Evolutionary conservation across 352 stramenopile genomes (phyloP), one percentile per base, ranked within the genome.

Genomic region (Pelagophyceae sp.): DNA sequence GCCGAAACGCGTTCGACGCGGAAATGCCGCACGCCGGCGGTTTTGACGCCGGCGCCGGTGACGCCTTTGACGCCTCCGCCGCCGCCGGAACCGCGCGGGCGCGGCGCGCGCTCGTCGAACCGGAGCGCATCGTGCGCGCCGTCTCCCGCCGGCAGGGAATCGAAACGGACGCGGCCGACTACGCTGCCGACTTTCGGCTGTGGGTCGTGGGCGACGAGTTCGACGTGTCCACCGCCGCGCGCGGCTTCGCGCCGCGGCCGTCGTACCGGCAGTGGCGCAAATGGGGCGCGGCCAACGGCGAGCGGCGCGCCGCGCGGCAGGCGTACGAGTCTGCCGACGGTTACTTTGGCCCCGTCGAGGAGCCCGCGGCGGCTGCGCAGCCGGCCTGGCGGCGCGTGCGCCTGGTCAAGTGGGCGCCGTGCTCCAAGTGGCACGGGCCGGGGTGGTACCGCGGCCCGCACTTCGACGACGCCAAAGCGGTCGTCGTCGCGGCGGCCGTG

Each of bases 401-500:
- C 33, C 38, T 87, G 20, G 79, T 58, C 27, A 87, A 87, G 64
- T 87, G 82, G 80, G 79, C 81, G 61, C 54, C 35, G 20, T 87
- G 83, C 70, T 80, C 80, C 31, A 75, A 38, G 5, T 87, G 82
- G 58, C 83, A 87, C 77, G 74, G 72, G 11, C 15, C 61, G 64
- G 27, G 67, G 0, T 85, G 83, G 83, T 87, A 85, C 76, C 78
- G 35, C n/a, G 83, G 83, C 6, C 82, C 82, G 11, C 77, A 50
- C 35, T 38, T 86, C 6, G 64, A 78, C 20, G 63, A 81, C 75
- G 54, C 60, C 50, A 64, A 74, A 54, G 74, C 83, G 81, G 82
- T 38, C 80, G 85, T 29, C 81, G 92, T 78, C 82, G 80, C 80
- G 50, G 78, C 85, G 25, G 83, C 88, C 63, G 83, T 91, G 40